A percentile compares a stretch with the other conserved stretches of the same genome.
Evolutionary conservation across 2,329 filamentous ascomycete species (phyloP).

Genomic region (Fusarium sp.): DNA sequence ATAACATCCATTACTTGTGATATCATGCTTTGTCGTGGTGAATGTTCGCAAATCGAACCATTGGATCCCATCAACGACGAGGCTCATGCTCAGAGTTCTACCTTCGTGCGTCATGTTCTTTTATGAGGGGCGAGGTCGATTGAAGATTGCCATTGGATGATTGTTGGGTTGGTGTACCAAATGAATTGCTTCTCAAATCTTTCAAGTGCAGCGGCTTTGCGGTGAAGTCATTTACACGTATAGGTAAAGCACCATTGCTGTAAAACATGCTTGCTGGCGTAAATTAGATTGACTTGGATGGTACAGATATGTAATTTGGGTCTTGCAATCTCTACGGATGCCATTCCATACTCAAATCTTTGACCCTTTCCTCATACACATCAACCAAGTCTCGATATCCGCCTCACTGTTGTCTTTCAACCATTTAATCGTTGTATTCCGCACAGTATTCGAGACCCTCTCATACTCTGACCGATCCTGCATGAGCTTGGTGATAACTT

Average conservation of each 20-base stretch:
- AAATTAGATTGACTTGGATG: too few species aligned
- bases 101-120: too few species aligned
- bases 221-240: neutral
- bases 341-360: neutral
- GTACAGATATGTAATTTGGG: too few species aligned
- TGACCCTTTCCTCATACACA: neutral
- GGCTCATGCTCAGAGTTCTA: too few species aligned
- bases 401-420: neutral
- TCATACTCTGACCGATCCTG: neutral
- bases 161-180: neutral
- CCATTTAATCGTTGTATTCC: neutral
- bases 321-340: too few species aligned
- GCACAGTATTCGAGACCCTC: neutral
- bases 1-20: neutral
- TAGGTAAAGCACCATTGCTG: neutral
- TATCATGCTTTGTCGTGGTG: neutral
- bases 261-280: neutral
- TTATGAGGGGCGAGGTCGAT: too few species aligned
- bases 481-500: neutral
- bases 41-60: too few species aligned
- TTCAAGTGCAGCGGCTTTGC: neutral
- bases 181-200: too few species aligned
- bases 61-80: too few species aligned
- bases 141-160: too few species aligned
- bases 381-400: neutral